Evolutionary conservation across 2,329 filamentous ascomycete genomes (phyloP), one percentile per base, ranked within the genome.

Genomic region (Aspergillus piperis): DNA sequence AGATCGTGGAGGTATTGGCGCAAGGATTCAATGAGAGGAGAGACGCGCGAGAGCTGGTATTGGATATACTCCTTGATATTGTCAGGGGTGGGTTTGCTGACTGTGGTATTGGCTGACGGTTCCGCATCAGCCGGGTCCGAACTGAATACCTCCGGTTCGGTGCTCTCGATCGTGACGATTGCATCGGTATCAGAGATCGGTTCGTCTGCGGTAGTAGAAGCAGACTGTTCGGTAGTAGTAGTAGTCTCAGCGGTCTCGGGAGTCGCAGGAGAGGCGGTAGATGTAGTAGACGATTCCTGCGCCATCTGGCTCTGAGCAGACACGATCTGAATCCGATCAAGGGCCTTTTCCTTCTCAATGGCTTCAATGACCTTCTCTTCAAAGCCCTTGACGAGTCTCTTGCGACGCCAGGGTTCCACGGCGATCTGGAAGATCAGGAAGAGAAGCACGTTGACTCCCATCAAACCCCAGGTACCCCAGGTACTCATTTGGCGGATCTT

Each of bases 381-480:
- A 68, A 95, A 91, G 23, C 90, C 93, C 67, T 84, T 86, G 60
- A 98, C 91, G 63, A 99, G 84, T 69, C 92, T 83, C 71, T 82
- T 83, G 68, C 95, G 83, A 68, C 92, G 87, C 92, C 94, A 98
- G 3, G 95, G 95, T 82, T 99, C 94, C 62, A 96, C 89, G 19
- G 95, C 87, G 68, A 96, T 88, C 77, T 97, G 89, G 68, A 96
- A 88, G 17, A 93, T 83, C 56, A 99, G 78, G 72, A 99, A 91
- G 50, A 99, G 79, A 62, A 98, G 75, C 32, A 98, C 90, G 73
- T 99, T 99, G 71, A 98, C 86, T 23, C 94, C 94, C 95, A 99
- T 99, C 63, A 99, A 80, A 0, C 94, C 95, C 88, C 96, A 98
- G 0, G 95, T 99, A 38, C 96, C 94, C 95, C 95, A 99, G 0